These are phyloP conservation scores for Pseudocercospora macadamiae DNA, from an alignment of 2,329 filamentous ascomycete species.

Conservation along the genomic window DNA sequence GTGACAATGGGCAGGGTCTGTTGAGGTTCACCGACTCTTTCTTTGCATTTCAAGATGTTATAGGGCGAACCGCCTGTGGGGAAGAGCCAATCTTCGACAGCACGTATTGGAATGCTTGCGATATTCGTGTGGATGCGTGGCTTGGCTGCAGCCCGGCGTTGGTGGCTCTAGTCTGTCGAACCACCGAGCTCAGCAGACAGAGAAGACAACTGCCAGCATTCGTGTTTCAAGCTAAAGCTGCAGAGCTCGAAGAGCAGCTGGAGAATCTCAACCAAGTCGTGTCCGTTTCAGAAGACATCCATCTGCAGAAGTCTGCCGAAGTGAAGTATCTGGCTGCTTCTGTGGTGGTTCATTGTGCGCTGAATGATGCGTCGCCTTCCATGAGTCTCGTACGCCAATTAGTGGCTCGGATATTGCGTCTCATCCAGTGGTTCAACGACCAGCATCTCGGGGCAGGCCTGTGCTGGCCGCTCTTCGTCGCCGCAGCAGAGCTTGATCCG, in stretches of 20 bases:
- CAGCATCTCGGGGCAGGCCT: slow-evolving; percentile 1
- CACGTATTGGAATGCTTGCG: not conserved
- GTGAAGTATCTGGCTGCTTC: slow-evolving; percentile 2
- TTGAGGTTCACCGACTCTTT: slow-evolving; percentile 3
- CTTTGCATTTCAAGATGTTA: slow-evolving; percentile 7
- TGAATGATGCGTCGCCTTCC: not conserved
- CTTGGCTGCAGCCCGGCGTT: slow-evolving; percentile 6
- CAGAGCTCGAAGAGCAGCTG: not conserved
- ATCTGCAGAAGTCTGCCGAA: not conserved
- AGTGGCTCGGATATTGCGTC: not conserved
- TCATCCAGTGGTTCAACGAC: slow-evolving; percentile 1
- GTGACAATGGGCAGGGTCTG: not conserved
- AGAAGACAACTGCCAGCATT: not conserved
- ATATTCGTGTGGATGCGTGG: not conserved
- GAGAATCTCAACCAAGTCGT: not conserved
- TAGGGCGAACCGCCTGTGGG: slow-evolving; percentile 2
- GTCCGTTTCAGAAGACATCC: not conserved
- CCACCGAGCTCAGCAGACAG: not conserved
- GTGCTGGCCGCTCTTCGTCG: not conserved
- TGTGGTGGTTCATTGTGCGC: not conserved
- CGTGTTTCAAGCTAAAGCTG: not conserved
- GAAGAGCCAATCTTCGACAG: slow-evolving; percentile 5
- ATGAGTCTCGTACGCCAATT: not conserved
- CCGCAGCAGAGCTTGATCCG: slow-evolving; percentile 2
- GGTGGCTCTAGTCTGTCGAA: not conserved